Evolutionary conservation across 2,329 filamentous ascomycete species (phyloP).

Genomic region (Didymella sp.): DNA sequence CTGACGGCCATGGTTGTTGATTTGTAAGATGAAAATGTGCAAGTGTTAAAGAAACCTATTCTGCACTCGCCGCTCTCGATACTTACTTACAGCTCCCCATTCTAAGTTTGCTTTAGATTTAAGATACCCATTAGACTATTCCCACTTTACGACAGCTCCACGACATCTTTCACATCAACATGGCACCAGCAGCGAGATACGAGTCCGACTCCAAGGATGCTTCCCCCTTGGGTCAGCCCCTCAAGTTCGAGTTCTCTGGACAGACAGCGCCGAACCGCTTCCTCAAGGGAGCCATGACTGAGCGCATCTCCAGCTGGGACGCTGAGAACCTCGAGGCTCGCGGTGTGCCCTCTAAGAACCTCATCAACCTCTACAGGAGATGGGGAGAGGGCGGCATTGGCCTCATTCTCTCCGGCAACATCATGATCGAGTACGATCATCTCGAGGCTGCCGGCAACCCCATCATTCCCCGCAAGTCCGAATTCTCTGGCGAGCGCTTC

Average conservation of each 20-base stretch:
- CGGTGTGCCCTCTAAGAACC: slow-evolving; percentile 61
- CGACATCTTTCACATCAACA: slow-evolving; percentile 24
- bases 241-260: slow-evolving; percentile 57
- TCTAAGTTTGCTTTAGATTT: neutral
- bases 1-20: slow-evolving; percentile 10
- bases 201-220: slow-evolving; percentile 51
- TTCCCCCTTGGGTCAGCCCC: slow-evolving; percentile 52
- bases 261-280: slow-evolving; percentile 69
- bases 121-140: slow-evolving; percentile 6
- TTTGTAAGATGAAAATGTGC: slow-evolving; percentile 18
- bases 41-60: neutral
- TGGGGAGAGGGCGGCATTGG: slow-evolving; percentile 60
- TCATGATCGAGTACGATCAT: slow-evolving; percentile 70
- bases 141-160: neutral
- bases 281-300: slow-evolving; percentile 72
- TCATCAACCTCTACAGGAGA: slow-evolving; percentile 60
- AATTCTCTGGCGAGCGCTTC: slow-evolving; percentile 64
- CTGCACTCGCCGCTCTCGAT: neutral
- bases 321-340: slow-evolving; percentile 60
- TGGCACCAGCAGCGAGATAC: slow-evolving; percentile 50
- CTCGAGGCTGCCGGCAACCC: slow-evolving; percentile 62
- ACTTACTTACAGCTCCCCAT: neutral
- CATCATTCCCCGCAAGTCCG: slow-evolving; percentile 63
- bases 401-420: slow-evolving; percentile 68
- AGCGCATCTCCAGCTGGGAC: slow-evolving; percentile 68